Evolutionary conservation across 2,329 filamentous ascomycete species (phyloP), one percentile per base, ranked within the genome.

Genomic region (Diaporthe citrichinensis): DNA sequence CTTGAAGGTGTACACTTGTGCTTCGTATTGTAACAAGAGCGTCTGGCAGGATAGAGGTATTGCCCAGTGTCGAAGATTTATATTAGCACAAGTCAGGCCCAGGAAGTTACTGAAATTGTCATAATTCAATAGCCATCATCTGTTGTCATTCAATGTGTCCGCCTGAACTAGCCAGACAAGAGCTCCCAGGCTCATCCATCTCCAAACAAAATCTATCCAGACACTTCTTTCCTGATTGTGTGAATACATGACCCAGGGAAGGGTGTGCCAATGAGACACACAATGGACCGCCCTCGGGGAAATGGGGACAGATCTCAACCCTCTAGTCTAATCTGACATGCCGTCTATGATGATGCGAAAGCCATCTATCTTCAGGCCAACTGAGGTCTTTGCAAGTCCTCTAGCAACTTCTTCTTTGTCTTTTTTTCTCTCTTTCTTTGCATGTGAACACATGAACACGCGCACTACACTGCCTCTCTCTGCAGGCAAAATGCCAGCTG

Each of bases 291-390:
- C 28, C 57, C 12, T 14, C 0, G 10, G n/a, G 9, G 25, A n/a
- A 9, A 10, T 0, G 15, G 20, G 17, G 34, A 5, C 3, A 44
- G 28, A 44, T 44, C 39, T 71, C 62, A 61, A n/a, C n/a, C 59
- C 41, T 46, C 69, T 39, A 68, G 41, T 73, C 59, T 73, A 73
- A 41, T 49, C 34, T 15, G 46, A 67, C 51, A 59, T 39, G 44
- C 74, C 58, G 25, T 75, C 74, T 73, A 75, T 68, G 51, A 68
- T 68, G 74, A 62, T 72, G 49, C 39, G 65, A 25, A 61, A 46
- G 31, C 46, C 59, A 75, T 75, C 73, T 72, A 73, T 75, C 41
- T 55, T 75, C 74, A 53, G 69, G 74, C 59, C 41, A 41, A 36
- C 55, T 46, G 74, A 75, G 68, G 74, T 73, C 74, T 67, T 73